These are phyloP conservation scores for Auriscalpium orientale DNA, from an alignment of 768 basidiomycete species.

Conservation along the genomic window DNA sequence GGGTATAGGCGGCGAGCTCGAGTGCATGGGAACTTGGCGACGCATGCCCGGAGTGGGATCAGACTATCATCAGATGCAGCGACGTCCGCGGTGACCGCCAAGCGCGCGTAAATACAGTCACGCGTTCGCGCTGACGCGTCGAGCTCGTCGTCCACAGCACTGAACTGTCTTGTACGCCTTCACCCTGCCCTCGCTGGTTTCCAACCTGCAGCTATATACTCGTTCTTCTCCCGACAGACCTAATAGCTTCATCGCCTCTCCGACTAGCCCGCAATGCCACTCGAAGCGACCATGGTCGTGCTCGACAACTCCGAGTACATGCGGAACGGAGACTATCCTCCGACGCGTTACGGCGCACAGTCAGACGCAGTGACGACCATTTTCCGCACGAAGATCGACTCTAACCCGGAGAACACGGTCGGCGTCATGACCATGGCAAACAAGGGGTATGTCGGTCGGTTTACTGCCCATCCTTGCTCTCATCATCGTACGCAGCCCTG, in stretches of 20 bases:
- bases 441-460: constrained; percentile 59
- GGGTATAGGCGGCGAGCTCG: background rate
- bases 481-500: constrained; percentile 48
- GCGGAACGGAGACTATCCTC: constrained; percentile 88
- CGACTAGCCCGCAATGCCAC: constrained; percentile 58
- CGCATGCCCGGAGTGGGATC: too few relatives aligned
- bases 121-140: background rate
- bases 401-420: constrained; percentile 96
- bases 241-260: too few relatives aligned
- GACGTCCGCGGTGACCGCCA: too few relatives aligned
- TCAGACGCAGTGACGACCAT: constrained; percentile 84
- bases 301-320: constrained; percentile 98
- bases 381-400: constrained; percentile 88
- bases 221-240: background rate
- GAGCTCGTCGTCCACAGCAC: background rate
- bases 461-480: background rate
- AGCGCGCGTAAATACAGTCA: too few relatives aligned
- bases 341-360: constrained; percentile 86
- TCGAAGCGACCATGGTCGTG: constrained; percentile 97
- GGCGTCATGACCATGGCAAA: constrained; percentile 98
- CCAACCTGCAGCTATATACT: background rate
- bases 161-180: too few relatives aligned
- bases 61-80: too few relatives aligned
- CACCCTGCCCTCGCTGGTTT: background rate
- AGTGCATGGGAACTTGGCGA: background rate